These are phyloP conservation scores for Quercus alba DNA, from an alignment of 306 rosid genomes.

Conservation along the genomic window DNA sequence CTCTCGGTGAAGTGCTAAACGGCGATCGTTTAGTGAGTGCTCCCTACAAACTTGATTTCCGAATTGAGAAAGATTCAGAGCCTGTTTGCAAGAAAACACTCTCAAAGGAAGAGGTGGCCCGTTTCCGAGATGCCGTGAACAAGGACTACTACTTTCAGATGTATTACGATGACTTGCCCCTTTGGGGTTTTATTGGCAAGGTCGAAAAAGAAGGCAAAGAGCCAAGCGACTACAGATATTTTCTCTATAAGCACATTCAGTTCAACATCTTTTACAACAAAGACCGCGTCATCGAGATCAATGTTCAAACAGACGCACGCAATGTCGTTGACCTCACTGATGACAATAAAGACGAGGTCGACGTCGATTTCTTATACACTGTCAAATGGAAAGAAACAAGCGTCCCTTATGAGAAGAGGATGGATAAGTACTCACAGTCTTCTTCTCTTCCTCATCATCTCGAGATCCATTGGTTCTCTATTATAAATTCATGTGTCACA, in stretches of 20 bases:
- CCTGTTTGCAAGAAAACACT: conserved; percentile 52
- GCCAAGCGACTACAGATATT: conserved; percentile 68
- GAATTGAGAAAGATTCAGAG: conserved; percentile 46
- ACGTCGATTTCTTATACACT: conserved; percentile 61
- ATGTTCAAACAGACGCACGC: conserved; percentile 50
- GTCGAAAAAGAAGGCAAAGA: conserved; percentile 70
- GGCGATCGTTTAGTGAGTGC: conserved; percentile 90
- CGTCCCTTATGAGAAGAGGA: conserved; percentile 76
- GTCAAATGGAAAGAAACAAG: conserved; percentile 80
- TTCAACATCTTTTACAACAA: conserved; percentile 66
- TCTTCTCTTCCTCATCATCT: conserved; percentile 78
- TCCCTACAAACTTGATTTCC: conserved; percentile 74
- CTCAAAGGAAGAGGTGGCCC: conserved; percentile 52
- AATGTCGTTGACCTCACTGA: conserved; percentile 64
- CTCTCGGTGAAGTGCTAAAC: conserved; percentile 83
- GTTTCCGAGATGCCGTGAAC: conserved; percentile 58
- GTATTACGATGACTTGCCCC: conserved; percentile 87
- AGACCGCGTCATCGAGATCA: conserved; percentile 78
- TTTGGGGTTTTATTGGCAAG: conserved; percentile 89
- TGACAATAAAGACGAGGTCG: conserved; percentile 44
- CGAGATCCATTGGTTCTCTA: conserved; percentile 94
- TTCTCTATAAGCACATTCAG: conserved; percentile 75
- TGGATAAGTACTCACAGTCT: conserved; percentile 72
- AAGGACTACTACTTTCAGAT: conserved; percentile 86
- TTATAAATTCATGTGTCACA: conserved; percentile 82